phyloP scores from a whole-genome alignment of 2,329 filamentous ascomycete genomes.

The Beauveria scarabaeidicola region DNA sequence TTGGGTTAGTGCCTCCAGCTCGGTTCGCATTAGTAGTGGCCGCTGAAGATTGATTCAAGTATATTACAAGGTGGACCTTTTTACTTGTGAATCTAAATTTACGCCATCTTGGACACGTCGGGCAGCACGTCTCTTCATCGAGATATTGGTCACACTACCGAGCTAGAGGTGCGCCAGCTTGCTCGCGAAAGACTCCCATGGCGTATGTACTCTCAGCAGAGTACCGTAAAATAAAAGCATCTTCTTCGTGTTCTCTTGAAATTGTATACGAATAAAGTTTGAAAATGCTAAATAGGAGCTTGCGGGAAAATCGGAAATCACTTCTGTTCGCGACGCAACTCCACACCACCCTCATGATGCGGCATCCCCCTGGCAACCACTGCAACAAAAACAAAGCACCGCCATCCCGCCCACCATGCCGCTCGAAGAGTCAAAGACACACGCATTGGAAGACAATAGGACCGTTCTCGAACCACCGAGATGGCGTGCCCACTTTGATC shows the following conservation, averaged over 20 bases:
- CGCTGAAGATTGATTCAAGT: too few relatives aligned
- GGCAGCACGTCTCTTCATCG: too few relatives aligned
- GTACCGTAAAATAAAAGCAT: not conserved
- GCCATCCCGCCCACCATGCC: not conserved
- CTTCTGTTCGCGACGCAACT: not conserved
- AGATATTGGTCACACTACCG: too few relatives aligned
- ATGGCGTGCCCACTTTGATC: not conserved
- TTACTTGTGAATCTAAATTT: too few relatives aligned
- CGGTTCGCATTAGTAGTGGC: too few relatives aligned
- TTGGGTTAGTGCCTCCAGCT: too few relatives aligned
- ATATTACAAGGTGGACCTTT: too few relatives aligned
- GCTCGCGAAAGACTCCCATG: too few relatives aligned
- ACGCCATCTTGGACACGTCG: too few relatives aligned
- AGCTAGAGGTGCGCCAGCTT: too few relatives aligned
- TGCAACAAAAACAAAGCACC: slow-evolving; percentile 1
- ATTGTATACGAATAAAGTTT: not conserved
- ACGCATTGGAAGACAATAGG: slow-evolving; percentile 1
- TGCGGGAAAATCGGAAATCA: not conserved
- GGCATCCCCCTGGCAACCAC: slow-evolving; percentile 6
- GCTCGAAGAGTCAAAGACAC: not conserved
- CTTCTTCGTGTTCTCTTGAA: not conserved
- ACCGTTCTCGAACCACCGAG: slow-evolving; percentile 6
- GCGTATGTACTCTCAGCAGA: too few relatives aligned
- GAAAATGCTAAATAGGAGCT: not conserved
- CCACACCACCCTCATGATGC: not conserved